Evolutionary conservation across 2,329 filamentous ascomycete species (phyloP).

Genomic region (Aspergillus vadensis): DNA sequence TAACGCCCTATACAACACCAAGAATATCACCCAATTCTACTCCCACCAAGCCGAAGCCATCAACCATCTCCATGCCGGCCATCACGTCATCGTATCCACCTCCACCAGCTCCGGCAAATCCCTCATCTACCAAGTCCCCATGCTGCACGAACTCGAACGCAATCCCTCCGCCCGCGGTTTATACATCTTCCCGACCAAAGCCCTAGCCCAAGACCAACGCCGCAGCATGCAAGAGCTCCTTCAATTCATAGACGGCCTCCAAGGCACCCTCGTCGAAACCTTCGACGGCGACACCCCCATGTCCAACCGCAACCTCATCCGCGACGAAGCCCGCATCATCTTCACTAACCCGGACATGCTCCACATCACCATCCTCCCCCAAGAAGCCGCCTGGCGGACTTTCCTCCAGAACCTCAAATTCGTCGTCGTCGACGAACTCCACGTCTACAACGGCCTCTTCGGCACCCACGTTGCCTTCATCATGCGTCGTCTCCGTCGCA

Average conservation of each 20-base stretch:
- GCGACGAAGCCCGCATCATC: slow-evolving; percentile 87
- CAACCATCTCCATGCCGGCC: slow-evolving; percentile 78
- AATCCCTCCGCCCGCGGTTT: slow-evolving; percentile 79
- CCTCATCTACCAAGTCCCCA: slow-evolving; percentile 94
- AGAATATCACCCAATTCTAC: slow-evolving; percentile 81
- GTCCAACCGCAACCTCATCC: slow-evolving; percentile 72
- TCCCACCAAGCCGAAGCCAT: slow-evolving; percentile 92
- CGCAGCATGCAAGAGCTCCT: slow-evolving; percentile 85
- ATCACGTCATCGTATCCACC: slow-evolving; percentile 88
- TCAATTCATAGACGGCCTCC: slow-evolving; percentile 74
- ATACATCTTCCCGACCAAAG: slow-evolving; percentile 98
- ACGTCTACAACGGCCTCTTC: slow-evolving; percentile 94
- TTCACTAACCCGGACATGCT: slow-evolving; percentile 99
- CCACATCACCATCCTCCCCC: slow-evolving; percentile 87
- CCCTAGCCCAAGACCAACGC: slow-evolving; percentile 89
- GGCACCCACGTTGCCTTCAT: slow-evolving; percentile 93
- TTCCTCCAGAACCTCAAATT: slow-evolving; percentile 89
- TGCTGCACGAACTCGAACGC: slow-evolving; percentile 80
- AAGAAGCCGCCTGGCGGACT: slow-evolving; percentile 84
- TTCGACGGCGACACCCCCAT: slow-evolving; percentile 95
- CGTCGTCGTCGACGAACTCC: slow-evolving; percentile 88
- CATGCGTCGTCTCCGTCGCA: slow-evolving; percentile 82
- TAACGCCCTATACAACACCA: slow-evolving; percentile 94
- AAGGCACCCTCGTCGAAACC: slow-evolving; percentile 79
- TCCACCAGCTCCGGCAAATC: slow-evolving; percentile 97